Conservation (phyloP, 2,329 filamentous ascomycete genomes). For the Aspergillus sclerotialis region DNA sequence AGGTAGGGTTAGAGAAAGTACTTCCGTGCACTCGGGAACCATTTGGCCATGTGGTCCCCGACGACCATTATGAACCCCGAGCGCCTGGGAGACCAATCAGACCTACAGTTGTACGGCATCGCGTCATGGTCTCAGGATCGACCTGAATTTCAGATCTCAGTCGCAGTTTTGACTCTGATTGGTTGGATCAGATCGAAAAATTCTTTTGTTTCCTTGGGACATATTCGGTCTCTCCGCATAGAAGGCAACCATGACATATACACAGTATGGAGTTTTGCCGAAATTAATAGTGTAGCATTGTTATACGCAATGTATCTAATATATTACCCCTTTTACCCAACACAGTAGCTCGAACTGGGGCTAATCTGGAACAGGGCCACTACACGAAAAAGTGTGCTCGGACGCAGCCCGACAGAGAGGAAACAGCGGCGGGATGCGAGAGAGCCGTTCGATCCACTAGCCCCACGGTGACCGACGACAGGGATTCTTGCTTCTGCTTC, state of each 20-base stretch:
- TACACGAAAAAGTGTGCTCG: neutral
- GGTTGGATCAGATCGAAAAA: neutral
- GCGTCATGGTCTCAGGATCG: no score
- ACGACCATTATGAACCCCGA: neutral
- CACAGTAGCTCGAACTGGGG: neutral
- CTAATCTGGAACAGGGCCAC: neutral
- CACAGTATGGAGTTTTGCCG: no score
- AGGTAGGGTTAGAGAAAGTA: no score
- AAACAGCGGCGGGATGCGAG: neutral
- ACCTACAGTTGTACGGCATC: no score
- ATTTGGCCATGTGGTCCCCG: neutral
- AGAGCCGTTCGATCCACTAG: neutral
- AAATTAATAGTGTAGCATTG: no score
- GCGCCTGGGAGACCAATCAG: neutral
- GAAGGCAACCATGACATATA: no score
- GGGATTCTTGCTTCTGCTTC: neutral
- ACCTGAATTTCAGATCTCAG: no score
- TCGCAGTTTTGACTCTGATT: no score
- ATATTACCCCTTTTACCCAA: neutral
- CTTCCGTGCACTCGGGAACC: neutral
- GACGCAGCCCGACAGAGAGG: neutral
- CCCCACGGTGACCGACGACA: neutral
- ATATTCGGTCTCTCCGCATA: neutral
- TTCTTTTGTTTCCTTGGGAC: neutral
- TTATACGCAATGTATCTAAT: no score